phyloP scores from a whole-genome alignment of 768 basidiomycete species.

The Agaricus subrufescens region DNA sequence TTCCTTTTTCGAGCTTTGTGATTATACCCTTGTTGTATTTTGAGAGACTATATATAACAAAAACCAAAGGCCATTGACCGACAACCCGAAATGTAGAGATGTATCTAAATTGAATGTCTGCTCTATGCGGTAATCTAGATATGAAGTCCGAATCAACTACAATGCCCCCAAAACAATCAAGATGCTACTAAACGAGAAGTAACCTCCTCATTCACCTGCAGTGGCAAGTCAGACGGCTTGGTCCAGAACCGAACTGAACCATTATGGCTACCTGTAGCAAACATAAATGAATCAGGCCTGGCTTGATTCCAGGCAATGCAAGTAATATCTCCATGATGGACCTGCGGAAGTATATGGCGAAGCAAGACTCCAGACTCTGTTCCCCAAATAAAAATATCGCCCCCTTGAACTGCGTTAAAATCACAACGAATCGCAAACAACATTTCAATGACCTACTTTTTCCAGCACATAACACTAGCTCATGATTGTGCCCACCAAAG shows the following conservation, averaged over 20 bases:
- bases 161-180: no score
- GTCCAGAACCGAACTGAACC: slow-evolving; percentile 76
- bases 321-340: slow-evolving; percentile 65
- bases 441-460: slow-evolving; percentile 44
- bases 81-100: no score
- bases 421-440: not conserved
- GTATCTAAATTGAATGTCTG: no score
- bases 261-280: slow-evolving; percentile 75
- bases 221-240: slow-evolving; percentile 18
- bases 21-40: no score
- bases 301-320: slow-evolving; percentile 79
- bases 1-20: no score
- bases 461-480: slow-evolving; percentile 72
- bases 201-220: no score
- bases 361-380: slow-evolving; percentile 70
- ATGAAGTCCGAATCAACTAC: no score
- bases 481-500: slow-evolving; percentile 77
- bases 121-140: no score
- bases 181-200: no score
- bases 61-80: no score
- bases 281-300: slow-evolving; percentile 61
- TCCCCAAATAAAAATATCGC: slow-evolving; percentile 86
- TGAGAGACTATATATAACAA: no score
- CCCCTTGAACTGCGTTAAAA: slow-evolving; percentile 36
- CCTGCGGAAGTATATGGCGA: slow-evolving; percentile 63